Evolutionary conservation across 306 rosid genomes (phyloP).

Genomic region (Vigna radiata): DNA sequence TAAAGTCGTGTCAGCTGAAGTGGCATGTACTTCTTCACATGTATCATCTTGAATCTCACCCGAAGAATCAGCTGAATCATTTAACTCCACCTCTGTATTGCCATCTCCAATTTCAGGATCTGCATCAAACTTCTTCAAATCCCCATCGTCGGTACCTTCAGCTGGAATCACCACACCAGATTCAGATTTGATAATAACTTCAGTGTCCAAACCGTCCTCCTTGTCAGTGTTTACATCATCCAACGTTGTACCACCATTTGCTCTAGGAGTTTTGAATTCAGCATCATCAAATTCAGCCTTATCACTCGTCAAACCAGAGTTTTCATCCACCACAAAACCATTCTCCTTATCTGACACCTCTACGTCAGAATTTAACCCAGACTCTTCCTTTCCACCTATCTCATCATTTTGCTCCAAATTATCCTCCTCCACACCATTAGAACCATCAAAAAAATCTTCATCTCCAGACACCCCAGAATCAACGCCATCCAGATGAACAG

Average conservation of each 20-base stretch:
- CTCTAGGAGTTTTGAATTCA: slow-evolving; percentile 46
- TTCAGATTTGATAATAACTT: slow-evolving; percentile 50
- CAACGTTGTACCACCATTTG: slow-evolving; percentile 35
- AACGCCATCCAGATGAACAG: slow-evolving; percentile 40
- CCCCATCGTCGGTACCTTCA: slow-evolving; percentile 44
- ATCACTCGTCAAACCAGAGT: slow-evolving; percentile 29
- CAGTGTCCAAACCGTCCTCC: slow-evolving; percentile 45
- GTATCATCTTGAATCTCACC: slow-evolving; percentile 47
- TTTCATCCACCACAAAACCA: slow-evolving; percentile 45
- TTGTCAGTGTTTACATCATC: slow-evolving; percentile 48
- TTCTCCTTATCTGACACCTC: slow-evolving; percentile 42
- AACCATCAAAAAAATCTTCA: slow-evolving; percentile 44
- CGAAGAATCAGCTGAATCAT: slow-evolving; percentile 42
- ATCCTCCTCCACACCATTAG: slow-evolving; percentile 35
- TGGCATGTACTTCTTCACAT: slow-evolving; percentile 37
- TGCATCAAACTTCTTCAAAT: slow-evolving; percentile 44
- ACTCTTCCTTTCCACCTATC: slow-evolving; percentile 50
- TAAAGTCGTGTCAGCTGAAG: slow-evolving; percentile 30
- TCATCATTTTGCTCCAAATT: slow-evolving; percentile 35
- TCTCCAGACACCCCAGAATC: slow-evolving; percentile 53
- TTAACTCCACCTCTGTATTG: slow-evolving; percentile 29
- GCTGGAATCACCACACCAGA: slow-evolving; percentile 41
- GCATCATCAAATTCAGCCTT: slow-evolving; percentile 53
- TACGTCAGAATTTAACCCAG: slow-evolving; percentile 45
- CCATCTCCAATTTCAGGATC: slow-evolving; percentile 46